These are phyloP conservation scores for Ailanthus altissimus DNA, from an alignment of 345 rosid genomes.

Conservation along the genomic window DNA sequence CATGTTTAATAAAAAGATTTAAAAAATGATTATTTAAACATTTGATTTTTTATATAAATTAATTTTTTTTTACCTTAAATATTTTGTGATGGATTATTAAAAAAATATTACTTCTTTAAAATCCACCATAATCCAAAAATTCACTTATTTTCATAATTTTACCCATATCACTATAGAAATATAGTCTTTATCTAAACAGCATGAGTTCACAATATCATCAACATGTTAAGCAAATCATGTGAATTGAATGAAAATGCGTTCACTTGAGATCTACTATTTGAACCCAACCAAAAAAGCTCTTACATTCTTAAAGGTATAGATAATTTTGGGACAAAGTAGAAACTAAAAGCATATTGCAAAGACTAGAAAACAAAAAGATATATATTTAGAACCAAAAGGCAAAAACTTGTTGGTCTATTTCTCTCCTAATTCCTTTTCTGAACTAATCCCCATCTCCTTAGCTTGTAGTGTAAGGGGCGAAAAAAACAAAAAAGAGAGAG, in stretches of 20 bases:
- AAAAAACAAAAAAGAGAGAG: background rate
- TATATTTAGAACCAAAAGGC: background rate
- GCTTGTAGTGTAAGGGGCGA: background rate
- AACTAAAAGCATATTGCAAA: background rate
- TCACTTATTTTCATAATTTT: background rate
- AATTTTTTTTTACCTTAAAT: no score
- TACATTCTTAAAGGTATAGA: background rate
- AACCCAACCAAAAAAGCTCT: background rate
- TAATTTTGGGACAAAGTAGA: background rate
- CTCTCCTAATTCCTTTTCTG: background rate
- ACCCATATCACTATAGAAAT: background rate
- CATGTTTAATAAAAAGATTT: no score
- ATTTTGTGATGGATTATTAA: no score
- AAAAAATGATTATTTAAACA: no score
- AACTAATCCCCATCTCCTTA: slow-evolving; percentile 18
- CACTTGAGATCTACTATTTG: background rate
- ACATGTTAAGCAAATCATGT: background rate
- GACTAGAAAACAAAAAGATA: background rate
- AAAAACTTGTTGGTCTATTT: slow-evolving; percentile 14
- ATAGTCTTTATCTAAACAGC: background rate
- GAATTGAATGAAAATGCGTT: background rate
- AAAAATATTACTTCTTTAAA: no score
- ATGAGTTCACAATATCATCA: background rate
- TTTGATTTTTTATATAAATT: no score
- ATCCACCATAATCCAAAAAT: no score